Evolutionary conservation across 106 monocot genomes (phyloP).

Genomic region (Narthecium ossifragum): DNA sequence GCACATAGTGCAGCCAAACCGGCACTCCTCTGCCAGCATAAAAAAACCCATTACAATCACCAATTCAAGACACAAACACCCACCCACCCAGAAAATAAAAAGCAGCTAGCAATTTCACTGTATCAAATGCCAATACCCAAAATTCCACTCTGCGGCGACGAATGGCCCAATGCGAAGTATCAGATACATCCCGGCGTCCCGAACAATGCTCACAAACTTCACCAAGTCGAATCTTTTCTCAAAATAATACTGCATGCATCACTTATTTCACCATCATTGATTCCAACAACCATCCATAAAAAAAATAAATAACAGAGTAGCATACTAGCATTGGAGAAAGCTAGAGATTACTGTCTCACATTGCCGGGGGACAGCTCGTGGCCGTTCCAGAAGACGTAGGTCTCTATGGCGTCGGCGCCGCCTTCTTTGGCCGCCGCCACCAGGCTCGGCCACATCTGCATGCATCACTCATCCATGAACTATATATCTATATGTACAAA

Average conservation of each 20-base stretch:
- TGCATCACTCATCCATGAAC: neutral
- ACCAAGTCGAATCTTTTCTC: conserved; percentile 85
- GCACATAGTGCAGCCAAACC: conserved; percentile 91
- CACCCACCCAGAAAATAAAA: neutral
- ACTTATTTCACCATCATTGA: no score
- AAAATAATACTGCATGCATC: conserved; percentile 75
- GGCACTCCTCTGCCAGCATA: conserved; percentile 68
- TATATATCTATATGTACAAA: no score
- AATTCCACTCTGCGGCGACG: conserved; percentile 91
- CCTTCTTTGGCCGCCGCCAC: conserved; percentile 79
- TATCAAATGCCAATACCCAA: conserved; percentile 68
- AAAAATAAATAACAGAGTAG: neutral
- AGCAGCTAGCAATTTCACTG: no score
- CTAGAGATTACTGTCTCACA: conserved; percentile 11
- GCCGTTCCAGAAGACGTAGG: conserved; percentile 98
- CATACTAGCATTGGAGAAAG: neutral
- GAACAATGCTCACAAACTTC: conserved; percentile 65
- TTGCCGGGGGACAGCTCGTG: conserved; percentile 84
- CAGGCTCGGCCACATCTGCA: conserved; percentile 94
- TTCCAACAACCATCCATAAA: neutral
- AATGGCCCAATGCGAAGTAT: conserved; percentile 96
- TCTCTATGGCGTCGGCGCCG: conserved; percentile 70
- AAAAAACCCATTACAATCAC: neutral
- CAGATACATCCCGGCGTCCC: conserved; percentile 73
- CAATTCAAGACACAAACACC: neutral